Percentiles rank a stretch among this genome's conserved stretches.
Evolutionary conservation across 352 stramenopile species (phyloP).

Genomic region (Pythium periplocum): DNA sequence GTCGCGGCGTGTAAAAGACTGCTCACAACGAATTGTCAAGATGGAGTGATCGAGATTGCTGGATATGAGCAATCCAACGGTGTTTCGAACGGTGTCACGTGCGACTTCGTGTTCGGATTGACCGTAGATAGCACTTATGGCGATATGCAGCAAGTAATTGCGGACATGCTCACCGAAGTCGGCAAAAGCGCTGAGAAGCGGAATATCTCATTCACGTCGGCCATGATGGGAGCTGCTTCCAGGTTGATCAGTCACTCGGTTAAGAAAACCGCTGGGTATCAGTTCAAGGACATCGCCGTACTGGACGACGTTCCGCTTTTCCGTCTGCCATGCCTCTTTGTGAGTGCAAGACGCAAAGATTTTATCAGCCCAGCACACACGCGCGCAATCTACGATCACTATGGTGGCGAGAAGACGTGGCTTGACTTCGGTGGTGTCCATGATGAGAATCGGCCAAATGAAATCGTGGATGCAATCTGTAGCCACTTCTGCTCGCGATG

Average conservation of each 20-base stretch:
- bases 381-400: constrained; percentile 39
- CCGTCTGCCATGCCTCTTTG: constrained; percentile 53
- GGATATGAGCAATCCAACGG: constrained; percentile 17
- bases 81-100: background rate
- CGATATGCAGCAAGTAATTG: constrained; percentile 73
- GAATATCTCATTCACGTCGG: constrained; percentile 47
- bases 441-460: constrained; percentile 50
- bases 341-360: constrained; percentile 64
- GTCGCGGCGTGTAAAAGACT: constrained; percentile 29
- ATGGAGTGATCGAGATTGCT: constrained; percentile 16
- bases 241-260: constrained; percentile 70
- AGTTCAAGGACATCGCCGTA: constrained; percentile 43
- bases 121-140: constrained; percentile 60
- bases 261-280: constrained; percentile 53
- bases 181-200: constrained; percentile 65
- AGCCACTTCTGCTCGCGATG: constrained; percentile 10
- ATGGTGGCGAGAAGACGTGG: constrained; percentile 57
- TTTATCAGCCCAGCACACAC: constrained; percentile 68
- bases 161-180: constrained; percentile 70
- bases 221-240: constrained; percentile 59
- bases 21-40: constrained; percentile 20
- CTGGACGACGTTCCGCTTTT: constrained; percentile 38
- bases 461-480: constrained; percentile 35
- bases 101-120: constrained; percentile 52
- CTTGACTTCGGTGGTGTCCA: constrained; percentile 49